Base-by-base conservation (phyloP, 768 basidiomycete species). In the Lactifluus piperatus region DNA sequence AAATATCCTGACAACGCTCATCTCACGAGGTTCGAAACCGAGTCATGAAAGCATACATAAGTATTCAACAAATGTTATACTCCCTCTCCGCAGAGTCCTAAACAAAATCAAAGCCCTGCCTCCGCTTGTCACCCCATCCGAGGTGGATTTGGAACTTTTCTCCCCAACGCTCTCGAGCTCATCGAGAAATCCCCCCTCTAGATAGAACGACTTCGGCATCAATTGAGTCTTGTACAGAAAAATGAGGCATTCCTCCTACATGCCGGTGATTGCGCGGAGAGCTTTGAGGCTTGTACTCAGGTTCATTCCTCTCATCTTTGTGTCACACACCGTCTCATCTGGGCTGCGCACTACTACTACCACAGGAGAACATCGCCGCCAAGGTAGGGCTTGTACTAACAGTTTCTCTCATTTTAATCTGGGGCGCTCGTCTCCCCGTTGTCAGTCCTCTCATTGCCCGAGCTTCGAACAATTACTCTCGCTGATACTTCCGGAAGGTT, bases 181-280 rank as follows among this genome's bases (percentile, higher is more conserved):
- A 20, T 20, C 14, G 43, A 37, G 30, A 57, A 39, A 47, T 59
- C 51, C 3, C 18, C 5, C 32, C 20, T 29, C 29, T 30, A 90
- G 90, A 87, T 92, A 68, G 88, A 92, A 70, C 81, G 91, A 10
- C 77, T 97, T 56, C 80, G 92, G 51, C 78, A 84, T 68, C 91
- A 94, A 62, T 76, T 97, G 20, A 74, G 78, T 34, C 82, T 82
- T 36, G 93, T 94, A 3, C 88, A 97, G 65, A 78, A 78, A 20
- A 90, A 91, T 62, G 83, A 94, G 67, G 93, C 92, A 0, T 98
- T 99, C 73, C 77, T 99, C 37, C 79, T 99, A 2, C 97, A 99
- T 62, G 97, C 97, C 0, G 97, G 97, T 2, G 97, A 99, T 68
- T 99, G 97, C 67, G 94, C 92, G n/a, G 91, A 94, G 71, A 88